Evolutionary conservation across 371 early-diverging fungal species (phyloP).

Genomic region (Rhizopus arrhizus): DNA sequence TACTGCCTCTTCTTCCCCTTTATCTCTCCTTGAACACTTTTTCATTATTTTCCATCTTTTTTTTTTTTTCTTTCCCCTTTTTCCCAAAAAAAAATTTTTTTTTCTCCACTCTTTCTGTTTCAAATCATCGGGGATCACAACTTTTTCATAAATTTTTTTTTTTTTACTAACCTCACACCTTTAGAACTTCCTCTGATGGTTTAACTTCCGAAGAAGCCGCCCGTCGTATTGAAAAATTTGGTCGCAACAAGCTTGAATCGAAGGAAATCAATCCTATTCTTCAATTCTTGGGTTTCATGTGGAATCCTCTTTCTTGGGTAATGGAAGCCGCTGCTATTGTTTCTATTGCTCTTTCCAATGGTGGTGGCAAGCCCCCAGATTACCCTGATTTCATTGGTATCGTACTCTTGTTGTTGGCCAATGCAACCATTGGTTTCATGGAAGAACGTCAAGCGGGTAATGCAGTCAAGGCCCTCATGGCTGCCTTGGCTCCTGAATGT

Average conservation of each 20-base stretch:
- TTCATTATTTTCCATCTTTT: not conserved
- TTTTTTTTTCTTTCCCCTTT: slow-evolving; percentile 10
- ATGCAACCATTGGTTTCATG: slow-evolving; percentile 85
- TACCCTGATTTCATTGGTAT: slow-evolving; percentile 89
- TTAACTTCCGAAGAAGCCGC: slow-evolving; percentile 68
- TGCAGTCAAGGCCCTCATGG: slow-evolving; percentile 81
- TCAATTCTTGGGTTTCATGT: slow-evolving; percentile 88
- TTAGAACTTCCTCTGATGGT: slow-evolving; percentile 61
- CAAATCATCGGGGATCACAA: slow-evolving; percentile 5
- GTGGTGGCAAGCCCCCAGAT: slow-evolving; percentile 67
- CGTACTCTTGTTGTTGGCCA: slow-evolving; percentile 75
- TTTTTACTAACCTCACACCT: slow-evolving; percentile 26
- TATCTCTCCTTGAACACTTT: slow-evolving; percentile 1
- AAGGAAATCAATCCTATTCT: slow-evolving; percentile 80
- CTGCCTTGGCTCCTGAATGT: slow-evolving; percentile 75
- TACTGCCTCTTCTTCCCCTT: not conserved
- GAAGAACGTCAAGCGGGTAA: slow-evolving; percentile 85
- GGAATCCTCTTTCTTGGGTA: slow-evolving; percentile 81
- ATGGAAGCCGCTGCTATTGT: slow-evolving; percentile 81
- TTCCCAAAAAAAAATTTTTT: slow-evolving; percentile 10
- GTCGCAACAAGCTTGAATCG: slow-evolving; percentile 70
- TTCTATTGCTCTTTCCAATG: slow-evolving; percentile 75
- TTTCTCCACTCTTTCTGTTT: slow-evolving; percentile 2
- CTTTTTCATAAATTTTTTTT: slow-evolving; percentile 5
- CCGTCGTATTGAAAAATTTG: slow-evolving; percentile 69